phyloP scores from a whole-genome alignment of 805 yeast genomes.

The Jamesozyma jinghongensis region DNA sequence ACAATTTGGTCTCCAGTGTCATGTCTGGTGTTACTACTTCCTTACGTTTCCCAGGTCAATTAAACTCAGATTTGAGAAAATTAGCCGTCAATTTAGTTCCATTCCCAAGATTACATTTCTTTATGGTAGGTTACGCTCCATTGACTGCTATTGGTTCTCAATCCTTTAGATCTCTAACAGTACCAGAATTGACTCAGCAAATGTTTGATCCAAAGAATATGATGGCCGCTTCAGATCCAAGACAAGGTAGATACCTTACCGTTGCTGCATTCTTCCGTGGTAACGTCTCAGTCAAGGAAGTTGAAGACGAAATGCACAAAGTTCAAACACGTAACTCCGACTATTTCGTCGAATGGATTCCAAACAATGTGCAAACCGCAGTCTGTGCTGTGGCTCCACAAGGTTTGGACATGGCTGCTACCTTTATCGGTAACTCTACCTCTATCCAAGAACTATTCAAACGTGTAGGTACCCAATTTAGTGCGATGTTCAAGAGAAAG shows the following conservation, averaged over 20 bases:
- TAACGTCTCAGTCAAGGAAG: constrained; percentile 84
- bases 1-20: constrained; percentile 75
- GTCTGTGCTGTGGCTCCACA: constrained; percentile 86
- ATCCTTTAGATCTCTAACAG: constrained; percentile 75
- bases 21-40: constrained; percentile 96
- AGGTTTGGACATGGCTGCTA: constrained; percentile 81
- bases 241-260: constrained; percentile 82
- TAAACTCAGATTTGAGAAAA: constrained; percentile 86
- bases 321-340: constrained; percentile 74
- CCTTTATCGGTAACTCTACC: constrained; percentile 88
- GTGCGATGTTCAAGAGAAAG: constrained; percentile 86
- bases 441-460: constrained; percentile 85
- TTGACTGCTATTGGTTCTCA: constrained; percentile 72
- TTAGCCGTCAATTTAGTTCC: constrained; percentile 92
- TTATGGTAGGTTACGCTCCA: constrained; percentile 94
- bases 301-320: constrained; percentile 84
- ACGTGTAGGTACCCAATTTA: constrained; percentile 83
- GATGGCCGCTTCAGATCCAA: constrained; percentile 95
- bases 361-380: constrained; percentile 89
- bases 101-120: constrained; percentile 90
- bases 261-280: constrained; percentile 94
- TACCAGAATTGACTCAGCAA: constrained; percentile 88
- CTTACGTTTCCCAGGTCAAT: constrained; percentile 89
- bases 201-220: constrained; percentile 85
- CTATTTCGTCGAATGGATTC: constrained; percentile 92